phyloP scores from a whole-genome alignment of 1,284 basidiomycete species.

The Leccinum glutinopallens region DNA sequence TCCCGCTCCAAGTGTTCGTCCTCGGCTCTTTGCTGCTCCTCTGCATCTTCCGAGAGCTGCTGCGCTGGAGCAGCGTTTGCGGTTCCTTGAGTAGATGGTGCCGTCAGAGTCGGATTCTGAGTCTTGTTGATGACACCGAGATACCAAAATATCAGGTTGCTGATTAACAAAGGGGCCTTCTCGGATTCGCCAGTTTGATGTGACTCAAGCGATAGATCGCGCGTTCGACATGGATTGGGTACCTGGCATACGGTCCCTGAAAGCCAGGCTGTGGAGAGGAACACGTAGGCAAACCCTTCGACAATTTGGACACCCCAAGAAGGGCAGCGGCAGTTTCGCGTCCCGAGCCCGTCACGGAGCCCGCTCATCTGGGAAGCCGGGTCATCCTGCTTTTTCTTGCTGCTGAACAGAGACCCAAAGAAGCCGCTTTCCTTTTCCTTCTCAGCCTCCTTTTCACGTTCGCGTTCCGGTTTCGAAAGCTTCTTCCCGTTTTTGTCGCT shows the following conservation, averaged over 20 bases:
- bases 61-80: slow-evolving; percentile 16
- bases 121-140: slow-evolving; percentile 95
- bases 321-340: slow-evolving; percentile 83
- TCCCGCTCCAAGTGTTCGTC: slow-evolving; percentile 43
- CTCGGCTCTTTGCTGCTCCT: slow-evolving; percentile 50
- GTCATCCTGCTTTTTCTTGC: slow-evolving; percentile 80
- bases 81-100: slow-evolving; percentile 30
- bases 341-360: slow-evolving; percentile 58
- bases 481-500: slow-evolving; percentile 61
- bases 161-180: slow-evolving; percentile 93
- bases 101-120: slow-evolving; percentile 47
- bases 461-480: slow-evolving; percentile 48
- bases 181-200: slow-evolving; percentile 97
- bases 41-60: slow-evolving; percentile 38
- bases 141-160: slow-evolving; percentile 99
- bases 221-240: slow-evolving; percentile 97
- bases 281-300: slow-evolving; percentile 62
- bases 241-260: slow-evolving; percentile 75
- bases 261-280: slow-evolving; percentile 60
- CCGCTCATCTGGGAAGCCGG: slow-evolving; percentile 50
- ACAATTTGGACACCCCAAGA: slow-evolving; percentile 79
- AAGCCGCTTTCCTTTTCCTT: slow-evolving; percentile 73
- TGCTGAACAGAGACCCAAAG: slow-evolving; percentile 86
- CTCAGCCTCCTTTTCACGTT: slow-evolving; percentile 54
- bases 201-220: slow-evolving; percentile 97